Evolutionary conservation across 495 filamentous ascomycete genomes (phyloP), one percentile per base, ranked within the genome.

Genomic region (Tuber calosporum): DNA sequence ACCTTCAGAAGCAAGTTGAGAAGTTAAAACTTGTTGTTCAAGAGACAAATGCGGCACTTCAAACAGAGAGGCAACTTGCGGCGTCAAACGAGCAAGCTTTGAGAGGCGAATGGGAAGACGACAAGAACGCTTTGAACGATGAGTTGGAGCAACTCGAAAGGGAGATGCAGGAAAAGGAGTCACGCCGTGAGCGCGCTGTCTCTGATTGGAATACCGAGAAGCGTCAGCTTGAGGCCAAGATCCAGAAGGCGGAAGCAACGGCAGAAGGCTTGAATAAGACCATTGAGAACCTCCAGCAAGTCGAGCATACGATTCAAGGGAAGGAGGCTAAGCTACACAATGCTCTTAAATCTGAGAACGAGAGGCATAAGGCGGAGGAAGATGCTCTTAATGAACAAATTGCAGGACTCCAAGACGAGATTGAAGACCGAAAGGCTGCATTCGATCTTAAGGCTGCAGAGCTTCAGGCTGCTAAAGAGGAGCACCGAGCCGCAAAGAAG

Each of bases 131-230:
- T 34, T 82, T 92, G 7, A 86, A 88, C 72, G 88, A 90, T 71
- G 87, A 92, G 70, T 87, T 92, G 41, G 88, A 91, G 40, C 84
- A 88, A 73, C 86, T 93, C 15, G 87, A 90, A 53, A 88, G 88
- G 43, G 89, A 92, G 72, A 85, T 93, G n/a, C 87, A 90, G 75
- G 90, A 92, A 75, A 90, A 91, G 71, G 89, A 92, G 78, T 88
- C 88, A 41, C 85, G 89, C 36, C 88, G 90, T 82, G 88, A 89
- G 41, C 86, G 89, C 73, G 89, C 92, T 74, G 86, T 88, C 78
- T 89, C 91, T 67, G 87, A 88, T 69, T 93, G 91, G 92, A 87
- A 90, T 40, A 86, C 86, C 36, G 87, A 89, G 74, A 88, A 85
- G 74, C 87, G 87, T 53, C 85, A 85, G 68, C 83, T 94, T 17